Conservation (phyloP, 2,329 filamentous ascomycete species). For the Blastomyces silverae region DNA sequence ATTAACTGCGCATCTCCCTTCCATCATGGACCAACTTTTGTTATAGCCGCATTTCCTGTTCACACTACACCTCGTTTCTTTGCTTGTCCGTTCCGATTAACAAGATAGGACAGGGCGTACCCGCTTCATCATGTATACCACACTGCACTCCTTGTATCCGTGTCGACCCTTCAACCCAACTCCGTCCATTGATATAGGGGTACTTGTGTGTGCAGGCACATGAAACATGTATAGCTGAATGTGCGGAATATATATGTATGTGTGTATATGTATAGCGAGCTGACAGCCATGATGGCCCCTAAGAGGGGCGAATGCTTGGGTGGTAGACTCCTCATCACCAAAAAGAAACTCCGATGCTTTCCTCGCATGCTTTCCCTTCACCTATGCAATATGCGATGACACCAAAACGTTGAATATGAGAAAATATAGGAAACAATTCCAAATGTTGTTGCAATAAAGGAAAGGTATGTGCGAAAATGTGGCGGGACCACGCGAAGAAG, state of each 20-base stretch:
- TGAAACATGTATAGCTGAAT: conserved; percentile 1
- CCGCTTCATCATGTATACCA: background rate
- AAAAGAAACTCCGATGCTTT: background rate
- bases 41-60: background rate
- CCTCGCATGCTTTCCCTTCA: conserved; percentile 2
- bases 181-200: background rate
- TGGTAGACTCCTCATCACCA: conserved; percentile 6
- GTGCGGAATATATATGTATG: conserved; percentile 2
- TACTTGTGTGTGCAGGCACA: conserved; percentile 5
- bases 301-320: background rate
- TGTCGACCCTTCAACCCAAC: background rate
- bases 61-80: background rate
- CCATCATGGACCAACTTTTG: background rate
- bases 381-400: conserved; percentile 7
- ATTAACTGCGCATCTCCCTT: background rate
- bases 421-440: conserved; percentile 4
- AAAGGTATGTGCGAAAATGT: background rate
- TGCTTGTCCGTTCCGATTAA: background rate
- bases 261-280: conserved; percentile 6
- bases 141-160: background rate
- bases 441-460: background rate
- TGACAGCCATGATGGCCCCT: conserved; percentile 1
- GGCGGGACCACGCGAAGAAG: background rate
- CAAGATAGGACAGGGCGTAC: background rate
- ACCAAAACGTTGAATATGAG: conserved; percentile 3